A percentile compares a stretch with the other conserved stretches of the same genome.
Evolutionary conservation across 2,329 filamentous ascomycete genomes (phyloP).

Genomic region (Aspergillus ibericus): DNA sequence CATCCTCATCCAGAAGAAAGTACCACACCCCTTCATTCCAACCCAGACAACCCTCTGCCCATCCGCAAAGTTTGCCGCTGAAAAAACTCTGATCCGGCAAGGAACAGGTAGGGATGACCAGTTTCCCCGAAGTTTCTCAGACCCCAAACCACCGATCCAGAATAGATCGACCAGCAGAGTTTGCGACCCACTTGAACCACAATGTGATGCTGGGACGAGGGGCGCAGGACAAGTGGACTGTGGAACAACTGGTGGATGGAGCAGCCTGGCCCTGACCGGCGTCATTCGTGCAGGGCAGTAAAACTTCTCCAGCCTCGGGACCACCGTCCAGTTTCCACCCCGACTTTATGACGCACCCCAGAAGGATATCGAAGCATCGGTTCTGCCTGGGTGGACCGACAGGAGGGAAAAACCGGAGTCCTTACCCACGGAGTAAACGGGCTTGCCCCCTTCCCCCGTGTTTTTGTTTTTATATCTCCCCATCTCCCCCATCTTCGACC

Average conservation of each 20-base stretch:
- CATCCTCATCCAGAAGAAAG: neutral
- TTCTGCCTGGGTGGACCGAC: conserved; percentile 4
- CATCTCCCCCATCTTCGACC: neutral
- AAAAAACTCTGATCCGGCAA: neutral
- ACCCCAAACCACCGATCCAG: neutral
- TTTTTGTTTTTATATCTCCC: conserved; percentile 1
- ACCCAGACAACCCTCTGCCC: neutral
- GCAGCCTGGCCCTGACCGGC: conserved; percentile 1
- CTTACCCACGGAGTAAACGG: conserved; percentile 1
- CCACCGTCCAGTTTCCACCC: conserved; percentile 1
- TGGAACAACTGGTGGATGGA: neutral
- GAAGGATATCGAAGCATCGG: neutral
- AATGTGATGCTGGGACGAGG: neutral
- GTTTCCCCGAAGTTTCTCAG: conserved; percentile 7
- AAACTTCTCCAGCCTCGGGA: neutral
- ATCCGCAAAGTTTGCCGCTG: neutral
- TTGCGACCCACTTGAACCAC: neutral
- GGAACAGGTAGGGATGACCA: neutral
- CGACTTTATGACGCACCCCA: conserved; percentile 10
- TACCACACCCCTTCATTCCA: neutral
- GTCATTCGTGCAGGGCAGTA: conserved; percentile 1
- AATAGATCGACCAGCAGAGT: conserved; percentile 4
- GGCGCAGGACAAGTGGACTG: neutral
- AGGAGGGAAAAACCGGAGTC: neutral
- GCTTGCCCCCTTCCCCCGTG: conserved; percentile 5